Percentiles rank a stretch among this genome's conserved stretches.
Evolutionary conservation across 345 rosid species (phyloP).

Genomic region (Viola odorata): DNA sequence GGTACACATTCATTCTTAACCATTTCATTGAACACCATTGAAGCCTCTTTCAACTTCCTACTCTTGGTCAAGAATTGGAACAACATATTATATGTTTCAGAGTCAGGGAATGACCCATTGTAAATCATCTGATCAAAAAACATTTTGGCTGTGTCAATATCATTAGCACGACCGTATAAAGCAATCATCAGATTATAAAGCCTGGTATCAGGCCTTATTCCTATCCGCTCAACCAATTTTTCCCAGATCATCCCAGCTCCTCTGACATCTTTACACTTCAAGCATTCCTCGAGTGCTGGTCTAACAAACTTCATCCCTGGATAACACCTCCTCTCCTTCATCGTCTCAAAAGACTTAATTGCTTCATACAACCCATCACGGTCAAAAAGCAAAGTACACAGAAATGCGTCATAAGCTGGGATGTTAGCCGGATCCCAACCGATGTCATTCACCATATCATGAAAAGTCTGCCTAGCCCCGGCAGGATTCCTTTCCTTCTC

Average conservation of each 20-base stretch:
- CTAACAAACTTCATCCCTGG: constrained; percentile 44
- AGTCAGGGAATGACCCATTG: constrained; percentile 45
- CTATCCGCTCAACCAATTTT: constrained; percentile 29
- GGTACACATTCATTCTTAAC: constrained; percentile 42
- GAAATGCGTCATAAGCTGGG: constrained; percentile 46
- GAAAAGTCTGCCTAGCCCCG: constrained; percentile 29
- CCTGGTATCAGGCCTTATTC: constrained; percentile 38
- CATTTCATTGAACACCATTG: constrained; percentile 40
- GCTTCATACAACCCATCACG: constrained; percentile 36
- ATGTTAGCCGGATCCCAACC: constrained; percentile 54
- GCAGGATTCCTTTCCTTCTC: constrained; percentile 44
- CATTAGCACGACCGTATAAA: constrained; percentile 30
- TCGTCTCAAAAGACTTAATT: constrained; percentile 22
- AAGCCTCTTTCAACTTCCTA: constrained; percentile 40
- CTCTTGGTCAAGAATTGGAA: constrained; percentile 38
- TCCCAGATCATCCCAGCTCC: constrained; percentile 44
- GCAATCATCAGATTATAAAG: constrained; percentile 48
- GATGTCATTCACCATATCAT: constrained; percentile 40
- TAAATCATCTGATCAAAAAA: constrained; percentile 51
- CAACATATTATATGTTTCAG: constrained; percentile 38
- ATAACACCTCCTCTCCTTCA: constrained; percentile 35
- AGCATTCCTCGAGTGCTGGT: constrained; percentile 29
- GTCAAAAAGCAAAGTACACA: constrained; percentile 43
- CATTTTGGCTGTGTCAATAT: constrained; percentile 28
- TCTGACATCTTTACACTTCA: constrained; percentile 25